Base-by-base conservation (phyloP, 768 basidiomycete species). In the Tulasnella calospora region DNA sequence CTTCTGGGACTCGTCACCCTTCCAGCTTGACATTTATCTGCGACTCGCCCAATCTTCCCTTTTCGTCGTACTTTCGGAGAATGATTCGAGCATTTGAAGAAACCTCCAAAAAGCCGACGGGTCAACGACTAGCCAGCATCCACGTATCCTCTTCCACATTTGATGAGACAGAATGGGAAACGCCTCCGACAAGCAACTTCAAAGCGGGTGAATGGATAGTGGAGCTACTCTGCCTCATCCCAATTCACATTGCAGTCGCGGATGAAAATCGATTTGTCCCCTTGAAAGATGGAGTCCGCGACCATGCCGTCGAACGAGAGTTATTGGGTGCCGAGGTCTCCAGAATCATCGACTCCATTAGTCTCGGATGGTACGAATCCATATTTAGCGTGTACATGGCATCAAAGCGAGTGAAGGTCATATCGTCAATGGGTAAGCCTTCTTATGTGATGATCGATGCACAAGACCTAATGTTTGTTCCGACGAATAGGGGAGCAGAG, bases 331-430 rank as follows among this genome's bases (percentile, higher is more conserved):
- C 90, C 0, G 88, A 89, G 61, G 87, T 91, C 36, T 86, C 85
- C 30, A 85, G 85, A n/a, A 89, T 91, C 35, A 88, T 90, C 15
- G 88, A 91, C 74, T 85, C 77, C 61, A 81, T 91, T 4, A 87
- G 88, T 0, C 87, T 91, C 75, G 90, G 89, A 0, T 91, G 90
- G 90, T 90, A 90, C 38, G 90, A 91, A 80, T 88, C 88, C 2
- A 84, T 91, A 21, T 89, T 91, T 78, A 87, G 88, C 80, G 90
- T 89, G 0, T 91, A 91, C 76, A 87, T 89, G 88, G 87, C 88
- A 0, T 84, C 85, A 27, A 91, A 90, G 89, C 89, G 89, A 1
- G 89, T 91, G 21, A 88, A 86, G 80, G 90, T 91, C 7, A 89
- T 91, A 0, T 89, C 90, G 0, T 91, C 90, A 0, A 90, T 91